Evolutionary conservation across 164 flowering plant genomes (phyloP).

Genomic region (Aristolochia fimbriata): DNA sequence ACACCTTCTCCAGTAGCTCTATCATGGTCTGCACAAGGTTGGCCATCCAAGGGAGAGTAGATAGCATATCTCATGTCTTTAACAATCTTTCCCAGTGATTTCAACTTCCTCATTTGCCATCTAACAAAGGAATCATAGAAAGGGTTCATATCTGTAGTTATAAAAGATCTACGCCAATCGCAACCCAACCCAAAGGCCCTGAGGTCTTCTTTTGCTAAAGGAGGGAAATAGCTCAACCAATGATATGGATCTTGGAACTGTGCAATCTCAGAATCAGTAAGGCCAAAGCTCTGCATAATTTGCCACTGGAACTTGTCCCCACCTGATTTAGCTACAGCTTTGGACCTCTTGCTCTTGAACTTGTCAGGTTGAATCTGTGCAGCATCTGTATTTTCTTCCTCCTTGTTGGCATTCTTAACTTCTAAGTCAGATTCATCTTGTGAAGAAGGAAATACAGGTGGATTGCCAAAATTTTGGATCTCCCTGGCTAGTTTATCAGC

Average conservation of each 20-base stretch:
- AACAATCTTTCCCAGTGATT: slow-evolving; percentile 72
- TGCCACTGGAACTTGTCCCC: slow-evolving; percentile 54
- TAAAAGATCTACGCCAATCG: slow-evolving; percentile 88
- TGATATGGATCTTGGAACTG: slow-evolving; percentile 57
- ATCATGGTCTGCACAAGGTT: slow-evolving; percentile 95
- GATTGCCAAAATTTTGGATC: slow-evolving; percentile 46
- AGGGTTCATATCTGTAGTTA: slow-evolving; percentile 75
- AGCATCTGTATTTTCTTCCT: slow-evolving; percentile 17
- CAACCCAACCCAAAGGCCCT: slow-evolving; percentile 84
- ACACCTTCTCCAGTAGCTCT: slow-evolving; percentile 92
- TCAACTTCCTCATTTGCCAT: slow-evolving; percentile 91
- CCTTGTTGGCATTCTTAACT: slow-evolving; percentile 12
- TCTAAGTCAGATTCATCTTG: slow-evolving; percentile 16
- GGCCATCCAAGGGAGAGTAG: slow-evolving; percentile 80
- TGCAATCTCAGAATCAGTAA: slow-evolving; percentile 61
- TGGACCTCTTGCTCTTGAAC: slow-evolving; percentile 64
- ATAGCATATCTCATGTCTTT: slow-evolving; percentile 68
- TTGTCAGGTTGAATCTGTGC: slow-evolving; percentile 29
- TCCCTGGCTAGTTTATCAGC: slow-evolving; percentile 76
- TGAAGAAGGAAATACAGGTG: slow-evolving; percentile 42
- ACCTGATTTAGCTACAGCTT: slow-evolving; percentile 47
- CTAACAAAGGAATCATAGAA: slow-evolving; percentile 68
- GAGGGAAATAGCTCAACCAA: slow-evolving; percentile 75
- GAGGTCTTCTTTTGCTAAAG: slow-evolving; percentile 69
- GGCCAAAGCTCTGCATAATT: slow-evolving; percentile 73